Evolutionary conservation across 768 basidiomycete genomes (phyloP).

Genomic region (Chlorophyllum brunneum): DNA sequence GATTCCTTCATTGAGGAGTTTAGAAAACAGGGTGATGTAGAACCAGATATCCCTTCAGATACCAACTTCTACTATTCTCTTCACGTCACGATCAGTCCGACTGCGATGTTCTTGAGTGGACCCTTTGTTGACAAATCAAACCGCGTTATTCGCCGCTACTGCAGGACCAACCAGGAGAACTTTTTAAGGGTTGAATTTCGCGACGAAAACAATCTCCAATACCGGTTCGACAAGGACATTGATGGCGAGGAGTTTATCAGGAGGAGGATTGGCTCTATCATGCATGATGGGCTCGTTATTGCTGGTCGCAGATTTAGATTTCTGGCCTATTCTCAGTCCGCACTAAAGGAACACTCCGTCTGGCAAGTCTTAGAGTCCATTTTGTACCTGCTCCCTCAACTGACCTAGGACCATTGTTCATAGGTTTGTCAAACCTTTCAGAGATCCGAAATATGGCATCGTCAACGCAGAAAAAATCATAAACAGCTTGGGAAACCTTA

Average conservation of each 20-base stretch:
- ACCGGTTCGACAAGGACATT: slow-evolving; percentile 53
- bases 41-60: slow-evolving; percentile 22
- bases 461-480: slow-evolving; percentile 50
- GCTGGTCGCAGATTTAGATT: slow-evolving; percentile 55
- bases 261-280: slow-evolving; percentile 38
- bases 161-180: slow-evolving; percentile 37
- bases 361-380: slow-evolving; percentile 30
- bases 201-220: slow-evolving; percentile 53
- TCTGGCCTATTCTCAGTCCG: slow-evolving; percentile 70
- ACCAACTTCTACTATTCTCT: slow-evolving; percentile 25
- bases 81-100: slow-evolving; percentile 46
- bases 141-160: slow-evolving; percentile 53
- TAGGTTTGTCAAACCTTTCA: slow-evolving; percentile 63
- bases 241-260: slow-evolving; percentile 47
- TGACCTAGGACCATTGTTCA: not conserved
- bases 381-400: not conserved
- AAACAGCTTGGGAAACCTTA: slow-evolving; percentile 47
- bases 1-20: slow-evolving; percentile 28
- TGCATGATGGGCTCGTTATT: slow-evolving; percentile 44
- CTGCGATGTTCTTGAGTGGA: slow-evolving; percentile 46
- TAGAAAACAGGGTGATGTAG: slow-evolving; percentile 18
- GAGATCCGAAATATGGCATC: slow-evolving; percentile 21
- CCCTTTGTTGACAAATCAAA: slow-evolving; percentile 61
- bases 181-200: slow-evolving; percentile 64
- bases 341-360: slow-evolving; percentile 58